phyloP scores from a whole-genome alignment of 305 asterid species.

The Fraxinus ornus region DNA sequence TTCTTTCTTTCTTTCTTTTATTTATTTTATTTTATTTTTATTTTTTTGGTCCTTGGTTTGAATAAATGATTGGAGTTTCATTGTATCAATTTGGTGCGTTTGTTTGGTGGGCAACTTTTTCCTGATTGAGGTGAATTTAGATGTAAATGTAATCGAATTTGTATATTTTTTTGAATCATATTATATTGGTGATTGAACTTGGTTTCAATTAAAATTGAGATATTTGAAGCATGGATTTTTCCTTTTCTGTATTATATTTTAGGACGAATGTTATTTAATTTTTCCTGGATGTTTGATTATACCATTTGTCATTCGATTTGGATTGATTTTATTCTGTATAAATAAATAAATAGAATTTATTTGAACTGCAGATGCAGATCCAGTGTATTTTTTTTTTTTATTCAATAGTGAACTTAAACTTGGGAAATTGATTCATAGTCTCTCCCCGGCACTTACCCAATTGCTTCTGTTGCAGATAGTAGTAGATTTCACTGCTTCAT shows the following conservation, averaged over 20 bases:
- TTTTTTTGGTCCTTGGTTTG: not conserved
- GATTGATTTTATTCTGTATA: not conserved
- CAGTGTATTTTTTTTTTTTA: not conserved
- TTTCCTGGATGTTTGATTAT: not conserved
- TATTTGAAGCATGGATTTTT: not conserved
- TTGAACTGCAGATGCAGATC: not conserved
- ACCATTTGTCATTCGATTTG: not conserved
- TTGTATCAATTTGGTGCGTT: not conserved
- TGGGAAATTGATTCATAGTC: not conserved
- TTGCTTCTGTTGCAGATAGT: slow-evolving; percentile 54
- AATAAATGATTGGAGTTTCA: not conserved
- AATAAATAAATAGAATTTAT: not conserved
- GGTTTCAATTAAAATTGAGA: not conserved
- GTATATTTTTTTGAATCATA: not conserved
- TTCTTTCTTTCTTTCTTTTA: not conserved
- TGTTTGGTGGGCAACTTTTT: not conserved
- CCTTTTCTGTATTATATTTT: not conserved
- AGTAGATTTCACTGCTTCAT: slow-evolving; percentile 88
- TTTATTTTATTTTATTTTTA: too few species aligned
- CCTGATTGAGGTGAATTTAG: not conserved
- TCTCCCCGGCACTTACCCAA: not conserved
- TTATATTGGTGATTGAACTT: not conserved
- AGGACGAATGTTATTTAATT: not conserved
- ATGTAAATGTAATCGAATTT: not conserved
- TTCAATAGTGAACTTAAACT: not conserved